Conservation (phyloP, 2,329 filamentous ascomycete genomes). For the Fusarium caatingaense region DNA sequence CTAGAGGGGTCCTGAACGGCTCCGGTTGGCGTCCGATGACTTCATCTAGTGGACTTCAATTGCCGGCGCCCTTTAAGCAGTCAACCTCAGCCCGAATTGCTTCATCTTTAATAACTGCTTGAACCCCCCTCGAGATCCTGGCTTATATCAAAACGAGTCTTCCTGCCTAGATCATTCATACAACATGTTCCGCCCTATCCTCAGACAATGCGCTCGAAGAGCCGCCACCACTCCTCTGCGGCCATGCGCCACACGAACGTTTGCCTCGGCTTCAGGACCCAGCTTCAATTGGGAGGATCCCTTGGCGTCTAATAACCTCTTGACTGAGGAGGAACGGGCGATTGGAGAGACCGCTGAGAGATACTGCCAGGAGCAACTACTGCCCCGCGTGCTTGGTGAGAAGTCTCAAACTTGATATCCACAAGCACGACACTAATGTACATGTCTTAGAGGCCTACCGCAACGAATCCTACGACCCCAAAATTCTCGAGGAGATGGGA, state of each 20-base stretch:
- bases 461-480: slow-evolving; percentile 85
- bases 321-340: slow-evolving; percentile 90
- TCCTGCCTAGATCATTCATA: background rate
- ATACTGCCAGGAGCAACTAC: slow-evolving; percentile 91
- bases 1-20: slow-evolving; percentile 22
- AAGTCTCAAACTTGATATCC: slow-evolving; percentile 2
- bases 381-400: slow-evolving; percentile 85
- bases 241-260: slow-evolving; percentile 48
- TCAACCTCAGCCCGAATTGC: slow-evolving; percentile 23
- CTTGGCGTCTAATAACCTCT: slow-evolving; percentile 76
- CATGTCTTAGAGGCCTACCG: slow-evolving; percentile 76
- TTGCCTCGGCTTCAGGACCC: slow-evolving; percentile 51
- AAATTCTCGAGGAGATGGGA: slow-evolving; percentile 91
- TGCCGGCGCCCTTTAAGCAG: slow-evolving; percentile 36
- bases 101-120: slow-evolving; percentile 37
- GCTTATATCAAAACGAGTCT: background rate
- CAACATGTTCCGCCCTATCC: slow-evolving; percentile 49
- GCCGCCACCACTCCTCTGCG: slow-evolving; percentile 35
- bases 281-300: slow-evolving; percentile 94
- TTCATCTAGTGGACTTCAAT: slow-evolving; percentile 42
- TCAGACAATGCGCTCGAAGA: slow-evolving; percentile 47
- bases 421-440: slow-evolving; percentile 17
- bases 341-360: slow-evolving; percentile 91
- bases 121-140: slow-evolving; percentile 2
- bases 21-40: slow-evolving; percentile 50